Percentiles rank a stretch among this genome's conserved stretches.
phyloP scores from a whole-genome alignment of 2,329 filamentous ascomycete genomes.

The Colletotrichum noveboracense region DNA sequence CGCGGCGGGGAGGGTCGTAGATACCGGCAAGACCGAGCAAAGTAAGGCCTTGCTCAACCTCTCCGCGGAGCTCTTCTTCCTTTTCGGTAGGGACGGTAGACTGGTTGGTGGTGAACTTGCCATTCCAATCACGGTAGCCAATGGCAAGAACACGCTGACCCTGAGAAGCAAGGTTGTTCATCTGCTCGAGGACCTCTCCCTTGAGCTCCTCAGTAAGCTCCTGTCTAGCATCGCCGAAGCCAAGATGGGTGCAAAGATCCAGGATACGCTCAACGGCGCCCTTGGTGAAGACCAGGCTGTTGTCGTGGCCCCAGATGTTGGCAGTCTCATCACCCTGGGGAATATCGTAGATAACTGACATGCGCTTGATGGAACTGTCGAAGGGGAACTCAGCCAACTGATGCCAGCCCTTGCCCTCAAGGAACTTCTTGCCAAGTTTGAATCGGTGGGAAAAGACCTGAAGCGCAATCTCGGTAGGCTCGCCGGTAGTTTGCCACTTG shows the following conservation, averaged over 20 bases:
- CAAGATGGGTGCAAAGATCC: conserved; percentile 58
- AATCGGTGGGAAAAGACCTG: conserved; percentile 79
- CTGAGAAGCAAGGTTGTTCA: conserved; percentile 65
- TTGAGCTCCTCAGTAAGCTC: conserved; percentile 57
- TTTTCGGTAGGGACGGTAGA: conserved; percentile 29
- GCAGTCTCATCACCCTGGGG: conserved; percentile 42
- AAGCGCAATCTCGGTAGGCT: conserved; percentile 78
- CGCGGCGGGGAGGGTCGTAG: conserved; percentile 83
- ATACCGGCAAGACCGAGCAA: conserved; percentile 86
- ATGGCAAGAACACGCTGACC: conserved; percentile 77
- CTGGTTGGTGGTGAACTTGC: conserved; percentile 47
- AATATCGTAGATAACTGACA: conserved; percentile 75
- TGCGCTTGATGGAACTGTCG: conserved; percentile 78
- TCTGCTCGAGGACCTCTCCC: conserved; percentile 55
- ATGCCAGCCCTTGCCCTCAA: conserved; percentile 62
- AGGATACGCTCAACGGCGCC: conserved; percentile 67
- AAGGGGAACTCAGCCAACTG: conserved; percentile 78
- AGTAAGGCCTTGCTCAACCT: conserved; percentile 70
- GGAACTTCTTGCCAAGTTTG: conserved; percentile 57
- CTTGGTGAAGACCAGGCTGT: conserved; percentile 64
- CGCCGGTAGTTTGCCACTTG: conserved; percentile 71
- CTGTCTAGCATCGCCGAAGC: conserved; percentile 45
- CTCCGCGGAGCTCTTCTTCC: conserved; percentile 53
- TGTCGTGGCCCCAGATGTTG: conserved; percentile 42
- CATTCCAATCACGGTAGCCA: conserved; percentile 66